Conservation (phyloP, 768 basidiomycete genomes). For the Sarcodon aspratus region DNA sequence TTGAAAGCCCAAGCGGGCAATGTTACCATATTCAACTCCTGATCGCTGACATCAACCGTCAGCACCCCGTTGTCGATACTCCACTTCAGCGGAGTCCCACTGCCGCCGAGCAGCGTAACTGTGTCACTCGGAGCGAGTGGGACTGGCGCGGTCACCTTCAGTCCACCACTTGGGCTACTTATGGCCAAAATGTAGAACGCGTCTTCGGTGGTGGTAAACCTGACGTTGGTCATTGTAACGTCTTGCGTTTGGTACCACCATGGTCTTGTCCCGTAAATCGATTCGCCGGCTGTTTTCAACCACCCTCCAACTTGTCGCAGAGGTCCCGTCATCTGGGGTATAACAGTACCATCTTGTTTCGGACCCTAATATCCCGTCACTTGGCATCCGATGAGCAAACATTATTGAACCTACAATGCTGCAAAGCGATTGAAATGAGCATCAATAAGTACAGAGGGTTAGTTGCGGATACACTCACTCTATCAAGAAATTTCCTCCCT, state of each 20-base stretch:
- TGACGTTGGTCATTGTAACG: constrained; percentile 6
- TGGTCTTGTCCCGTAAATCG: constrained; percentile 10
- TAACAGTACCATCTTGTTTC: constrained; percentile 7
- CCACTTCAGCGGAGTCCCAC: constrained; percentile 3
- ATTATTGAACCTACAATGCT: background rate
- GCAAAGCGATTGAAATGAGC: background rate
- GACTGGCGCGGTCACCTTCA: constrained; percentile 3
- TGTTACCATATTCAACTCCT: no score
- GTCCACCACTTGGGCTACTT: constrained; percentile 1
- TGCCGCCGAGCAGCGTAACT: constrained; percentile 9
- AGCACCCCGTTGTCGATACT: background rate
- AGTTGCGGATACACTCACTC: constrained; percentile 21
- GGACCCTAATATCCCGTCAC: constrained; percentile 1
- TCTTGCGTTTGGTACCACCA: constrained; percentile 6
- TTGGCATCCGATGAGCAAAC: background rate
- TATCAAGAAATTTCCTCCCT: constrained; percentile 40
- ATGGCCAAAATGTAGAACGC: constrained; percentile 20
- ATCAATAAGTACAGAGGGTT: background rate
- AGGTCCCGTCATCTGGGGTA: constrained; percentile 7
- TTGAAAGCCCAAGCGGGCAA: no score
- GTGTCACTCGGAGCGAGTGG: constrained; percentile 7
- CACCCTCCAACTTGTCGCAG: constrained; percentile 8
- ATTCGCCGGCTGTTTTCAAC: constrained; percentile 7
- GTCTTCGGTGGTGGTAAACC: constrained; percentile 17
- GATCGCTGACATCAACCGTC: no score